These are phyloP conservation scores for Gastrodia elata DNA, from an alignment of 106 monocot species.

Conservation along the genomic window DNA sequence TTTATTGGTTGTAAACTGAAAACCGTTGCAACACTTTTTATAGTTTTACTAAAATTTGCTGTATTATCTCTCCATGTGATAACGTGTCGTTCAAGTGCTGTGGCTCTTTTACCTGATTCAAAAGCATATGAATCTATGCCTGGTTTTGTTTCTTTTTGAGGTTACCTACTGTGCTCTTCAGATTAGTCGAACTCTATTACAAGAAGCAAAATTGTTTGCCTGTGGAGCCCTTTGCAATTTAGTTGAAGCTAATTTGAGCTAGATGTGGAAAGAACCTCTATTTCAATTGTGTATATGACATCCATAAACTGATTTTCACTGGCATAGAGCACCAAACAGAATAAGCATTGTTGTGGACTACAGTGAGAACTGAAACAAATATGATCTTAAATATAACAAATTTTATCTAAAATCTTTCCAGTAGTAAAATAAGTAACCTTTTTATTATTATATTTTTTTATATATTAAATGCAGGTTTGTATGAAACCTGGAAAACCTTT, in stretches of 20 bases:
- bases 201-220: neutral
- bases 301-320: no score
- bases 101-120: no score
- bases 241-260: neutral
- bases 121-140: no score
- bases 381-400: slow-evolving; percentile 1
- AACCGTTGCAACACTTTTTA: no score
- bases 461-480: slow-evolving; percentile 35
- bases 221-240: neutral
- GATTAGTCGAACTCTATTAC: neutral
- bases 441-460: neutral
- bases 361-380: neutral
- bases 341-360: no score
- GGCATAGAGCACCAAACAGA: no score
- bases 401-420: neutral
- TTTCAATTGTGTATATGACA: no score
- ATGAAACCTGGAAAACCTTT: slow-evolving; percentile 98
- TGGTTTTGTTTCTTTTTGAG: neutral
- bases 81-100: no score
- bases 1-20: neutral
- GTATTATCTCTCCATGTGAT: no score
- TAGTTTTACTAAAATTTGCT: no score
- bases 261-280: no score
- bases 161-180: neutral
- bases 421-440: neutral